phyloP scores from a whole-genome alignment of 176 grass and related monocot species.

The Stipa capillata region DNA sequence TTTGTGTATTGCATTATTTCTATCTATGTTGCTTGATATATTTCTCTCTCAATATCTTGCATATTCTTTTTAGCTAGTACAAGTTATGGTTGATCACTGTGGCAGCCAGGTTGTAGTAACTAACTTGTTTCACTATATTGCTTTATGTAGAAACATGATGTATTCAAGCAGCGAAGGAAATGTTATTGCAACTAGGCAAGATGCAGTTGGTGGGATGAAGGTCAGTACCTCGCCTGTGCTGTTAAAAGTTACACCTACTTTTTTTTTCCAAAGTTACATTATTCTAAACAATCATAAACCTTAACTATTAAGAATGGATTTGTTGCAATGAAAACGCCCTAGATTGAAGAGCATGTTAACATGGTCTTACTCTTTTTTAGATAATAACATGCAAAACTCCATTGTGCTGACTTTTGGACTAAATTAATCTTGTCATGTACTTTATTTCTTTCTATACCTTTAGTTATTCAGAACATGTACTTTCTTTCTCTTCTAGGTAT shows the following conservation, averaged over 20 bases:
- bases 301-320: not conserved
- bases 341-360: too few relatives aligned
- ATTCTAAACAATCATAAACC: not conserved
- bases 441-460: too few relatives aligned
- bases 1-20: conserved; percentile 3
- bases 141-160: conserved; percentile 74
- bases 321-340: not conserved
- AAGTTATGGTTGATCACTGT: not conserved
- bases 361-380: too few relatives aligned
- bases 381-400: too few relatives aligned
- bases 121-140: conserved; percentile 16
- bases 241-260: not conserved
- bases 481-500: too few relatives aligned
- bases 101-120: not conserved
- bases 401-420: too few relatives aligned
- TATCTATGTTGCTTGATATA: not conserved
- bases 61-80: not conserved
- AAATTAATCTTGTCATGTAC: too few relatives aligned
- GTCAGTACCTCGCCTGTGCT: conserved; percentile 33
- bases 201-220: conserved; percentile 82
- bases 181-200: conserved; percentile 80
- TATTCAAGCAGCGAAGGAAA: conserved; percentile 90
- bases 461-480: too few relatives aligned
- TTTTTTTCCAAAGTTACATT: not conserved
- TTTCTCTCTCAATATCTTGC: not conserved